Percentiles rank a stretch among this genome's conserved stretches.
phyloP scores from a whole-genome alignment of 768 basidiomycete species.

The Leccinum subgranulosum region DNA sequence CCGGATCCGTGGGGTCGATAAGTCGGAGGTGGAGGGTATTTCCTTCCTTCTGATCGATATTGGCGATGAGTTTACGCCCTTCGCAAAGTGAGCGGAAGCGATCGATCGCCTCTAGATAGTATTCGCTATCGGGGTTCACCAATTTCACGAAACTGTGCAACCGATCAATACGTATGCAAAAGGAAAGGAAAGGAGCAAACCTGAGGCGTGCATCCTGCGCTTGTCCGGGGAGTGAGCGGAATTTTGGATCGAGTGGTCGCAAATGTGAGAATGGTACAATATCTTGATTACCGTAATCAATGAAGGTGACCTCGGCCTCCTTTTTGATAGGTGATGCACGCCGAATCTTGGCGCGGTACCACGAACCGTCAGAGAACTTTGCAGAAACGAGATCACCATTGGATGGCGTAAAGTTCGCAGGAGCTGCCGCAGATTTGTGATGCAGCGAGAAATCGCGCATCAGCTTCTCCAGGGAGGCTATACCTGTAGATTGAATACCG shows the following conservation, averaged over 20 bases:
- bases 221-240: slow-evolving; percentile 87
- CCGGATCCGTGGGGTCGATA: slow-evolving; percentile 81
- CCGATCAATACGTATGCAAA: not conserved
- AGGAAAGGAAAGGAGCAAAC: slow-evolving; percentile 33
- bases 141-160: slow-evolving; percentile 78
- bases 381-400: slow-evolving; percentile 91
- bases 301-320: slow-evolving; percentile 93
- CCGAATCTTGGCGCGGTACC: slow-evolving; percentile 95
- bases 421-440: slow-evolving; percentile 63
- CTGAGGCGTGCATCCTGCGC: slow-evolving; percentile 93
- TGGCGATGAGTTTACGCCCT: slow-evolving; percentile 96
- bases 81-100: slow-evolving; percentile 85
- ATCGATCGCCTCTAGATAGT: slow-evolving; percentile 78
- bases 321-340: slow-evolving; percentile 84
- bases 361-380: slow-evolving; percentile 89
- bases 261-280: slow-evolving; percentile 78
- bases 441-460: slow-evolving; percentile 92
- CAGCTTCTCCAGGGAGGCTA: slow-evolving; percentile 86
- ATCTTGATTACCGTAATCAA: slow-evolving; percentile 95
- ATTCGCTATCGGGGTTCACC: slow-evolving; percentile 78
- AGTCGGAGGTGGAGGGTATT: slow-evolving; percentile 80
- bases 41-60: slow-evolving; percentile 85
- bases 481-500: slow-evolving; percentile 48
- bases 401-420: slow-evolving; percentile 74
- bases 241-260: slow-evolving; percentile 85